Base-by-base conservation (phyloP, 345 rosid species). In the Boechera stricta region DNA sequence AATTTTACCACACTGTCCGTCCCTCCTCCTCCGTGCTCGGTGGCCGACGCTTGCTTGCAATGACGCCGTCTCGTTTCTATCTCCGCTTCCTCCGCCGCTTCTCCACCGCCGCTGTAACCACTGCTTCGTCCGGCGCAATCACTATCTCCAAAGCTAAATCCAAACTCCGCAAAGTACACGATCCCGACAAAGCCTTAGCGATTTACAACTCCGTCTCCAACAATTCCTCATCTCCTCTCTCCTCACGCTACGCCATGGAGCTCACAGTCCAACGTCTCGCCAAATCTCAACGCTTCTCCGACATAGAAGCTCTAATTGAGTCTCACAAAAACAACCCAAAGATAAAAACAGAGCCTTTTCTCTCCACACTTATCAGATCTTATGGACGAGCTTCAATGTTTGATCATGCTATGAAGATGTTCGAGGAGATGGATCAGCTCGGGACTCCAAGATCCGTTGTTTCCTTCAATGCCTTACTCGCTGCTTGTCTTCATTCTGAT, bases 221-320 rank as follows among this genome's bases (percentile, higher is more conserved):
- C 10, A 66, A 69, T 65, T 13, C 73, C 52, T 60, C 87, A 21
- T 87, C 89, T 68, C 86, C 87, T 0, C 57, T 69, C 69, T 76
- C 90, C 64, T 85, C 97, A 29, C 94, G 91, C 67, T 89, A 87
- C 82, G 90, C 87, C 28, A 91, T 85, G 78, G 94, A 84, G 15
- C 80, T 89, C 72, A 85, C 91, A 29, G 88, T 92, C 42, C 92
- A 87, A 24, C 91, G 94, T 56, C 90, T 90, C 41, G 92, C 90
- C 49, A 90, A 87, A 77, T 87, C 88, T 52, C 82, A 77, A 26
- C 94, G 97, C 71, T 89, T 88, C 77, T 49, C 82, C 35, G 97
- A 89, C 78, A 74, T 89, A 13, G 92, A 87, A 65, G 44, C 82
- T 65, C 70, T 91, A n/a, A 57, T 89, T 2, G 93, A 91, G 70